Evolutionary conservation across 352 stramenopile species (phyloP).

Genomic region (Globisporangium okanoganense): DNA sequence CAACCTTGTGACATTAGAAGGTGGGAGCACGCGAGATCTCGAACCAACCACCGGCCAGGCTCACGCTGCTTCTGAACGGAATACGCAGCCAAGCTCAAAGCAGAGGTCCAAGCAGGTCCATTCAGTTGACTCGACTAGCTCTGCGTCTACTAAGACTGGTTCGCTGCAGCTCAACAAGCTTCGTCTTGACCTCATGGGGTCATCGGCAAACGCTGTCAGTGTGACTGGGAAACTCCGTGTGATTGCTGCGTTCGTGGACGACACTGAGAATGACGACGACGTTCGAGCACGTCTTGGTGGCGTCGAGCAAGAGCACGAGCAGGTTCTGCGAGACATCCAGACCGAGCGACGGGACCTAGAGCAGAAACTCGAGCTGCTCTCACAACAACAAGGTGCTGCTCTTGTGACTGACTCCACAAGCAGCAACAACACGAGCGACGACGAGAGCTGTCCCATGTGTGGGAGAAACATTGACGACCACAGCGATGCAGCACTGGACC

Average conservation of each 20-base stretch:
- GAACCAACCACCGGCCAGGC: not conserved
- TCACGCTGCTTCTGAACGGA: not conserved
- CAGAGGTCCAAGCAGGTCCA: not conserved
- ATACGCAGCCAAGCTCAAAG: not conserved
- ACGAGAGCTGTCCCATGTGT: constrained; percentile 16
- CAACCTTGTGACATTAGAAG: not conserved
- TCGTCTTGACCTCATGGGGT: constrained; percentile 25
- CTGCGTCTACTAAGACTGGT: not conserved
- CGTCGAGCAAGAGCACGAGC: constrained; percentile 15
- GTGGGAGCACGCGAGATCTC: not conserved
- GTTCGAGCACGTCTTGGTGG: constrained; percentile 1
- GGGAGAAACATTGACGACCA: constrained; percentile 16
- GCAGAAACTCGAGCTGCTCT: constrained; percentile 12
- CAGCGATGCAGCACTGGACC: constrained; percentile 14
- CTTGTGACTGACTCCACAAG: not conserved
- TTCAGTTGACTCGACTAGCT: not conserved
- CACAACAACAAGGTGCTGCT: not conserved
- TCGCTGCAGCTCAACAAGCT: constrained; percentile 30
- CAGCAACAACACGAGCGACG: not conserved
- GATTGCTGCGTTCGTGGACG: constrained; percentile 19
- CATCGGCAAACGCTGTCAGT: not conserved
- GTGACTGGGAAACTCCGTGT: constrained; percentile 9
- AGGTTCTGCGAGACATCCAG: constrained; percentile 13
- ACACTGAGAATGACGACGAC: constrained; percentile 3
- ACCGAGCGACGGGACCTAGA: constrained; percentile 14